Evolutionary conservation across 805 yeast species (phyloP).

Genomic region (Metschnikowia aberdeeniae): DNA sequence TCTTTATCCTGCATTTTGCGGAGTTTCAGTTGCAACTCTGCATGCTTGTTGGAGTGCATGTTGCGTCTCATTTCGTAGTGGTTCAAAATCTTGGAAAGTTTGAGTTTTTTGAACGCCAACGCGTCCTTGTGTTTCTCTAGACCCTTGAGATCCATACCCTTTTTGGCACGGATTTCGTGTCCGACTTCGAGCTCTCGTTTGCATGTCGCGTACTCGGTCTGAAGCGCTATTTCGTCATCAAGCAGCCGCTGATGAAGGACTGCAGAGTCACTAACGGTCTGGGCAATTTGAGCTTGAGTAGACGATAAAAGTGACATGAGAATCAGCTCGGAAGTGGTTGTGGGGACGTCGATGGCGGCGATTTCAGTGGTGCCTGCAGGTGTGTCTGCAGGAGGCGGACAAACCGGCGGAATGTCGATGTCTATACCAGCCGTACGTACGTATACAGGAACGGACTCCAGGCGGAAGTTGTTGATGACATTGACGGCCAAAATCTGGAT

Average conservation of each 20-base stretch:
- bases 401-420: background rate
- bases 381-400: background rate
- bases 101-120: conserved; percentile 30
- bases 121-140: conserved; percentile 30
- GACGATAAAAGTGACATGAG: background rate
- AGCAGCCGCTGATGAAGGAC: conserved; percentile 4
- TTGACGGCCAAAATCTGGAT: conserved; percentile 37
- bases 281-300: conserved; percentile 6
- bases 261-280: conserved; percentile 5
- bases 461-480: conserved; percentile 30
- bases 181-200: conserved; percentile 38
- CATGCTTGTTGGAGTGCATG: conserved; percentile 10
- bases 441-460: conserved; percentile 31
- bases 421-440: conserved; percentile 22
- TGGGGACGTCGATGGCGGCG: background rate
- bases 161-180: conserved; percentile 24
- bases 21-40: conserved; percentile 12
- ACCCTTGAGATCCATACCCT: conserved; percentile 30
- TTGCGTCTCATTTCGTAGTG: conserved; percentile 5
- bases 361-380: background rate
- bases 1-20: conserved; percentile 12
- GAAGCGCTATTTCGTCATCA: conserved; percentile 11
- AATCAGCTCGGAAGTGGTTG: background rate
- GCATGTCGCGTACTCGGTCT: conserved; percentile 11
- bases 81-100: conserved; percentile 23